Conservation (phyloP, 257 asterid genomes). For the Henckelia pumila region DNA sequence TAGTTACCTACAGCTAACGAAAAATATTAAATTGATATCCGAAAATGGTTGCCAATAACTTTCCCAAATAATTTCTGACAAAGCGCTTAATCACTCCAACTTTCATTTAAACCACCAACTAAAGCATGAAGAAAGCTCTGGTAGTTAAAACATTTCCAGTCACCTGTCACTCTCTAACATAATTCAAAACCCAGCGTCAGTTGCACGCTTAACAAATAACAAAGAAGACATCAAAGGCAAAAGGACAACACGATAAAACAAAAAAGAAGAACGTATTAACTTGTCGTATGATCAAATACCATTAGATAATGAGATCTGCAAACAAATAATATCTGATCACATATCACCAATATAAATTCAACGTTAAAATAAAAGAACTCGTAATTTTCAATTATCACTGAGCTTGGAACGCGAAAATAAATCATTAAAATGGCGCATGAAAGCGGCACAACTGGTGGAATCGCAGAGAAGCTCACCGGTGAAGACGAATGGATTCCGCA, state of each 20-base stretch:
- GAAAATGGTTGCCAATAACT: too few relatives aligned
- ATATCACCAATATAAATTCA: constrained; percentile 6
- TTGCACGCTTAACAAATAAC: too few relatives aligned
- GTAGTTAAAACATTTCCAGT: too few relatives aligned
- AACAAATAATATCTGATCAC: constrained; percentile 12
- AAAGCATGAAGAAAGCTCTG: too few relatives aligned
- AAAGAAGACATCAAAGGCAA: too few relatives aligned
- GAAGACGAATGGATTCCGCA: constrained; percentile 18
- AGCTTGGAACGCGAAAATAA: background rate
- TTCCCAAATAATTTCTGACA: too few relatives aligned
- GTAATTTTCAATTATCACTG: constrained; percentile 8
- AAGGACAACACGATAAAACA: constrained; percentile 6
- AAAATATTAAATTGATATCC: too few relatives aligned
- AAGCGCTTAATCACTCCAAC: too few relatives aligned
- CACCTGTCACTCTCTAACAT: too few relatives aligned
- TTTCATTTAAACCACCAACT: too few relatives aligned
- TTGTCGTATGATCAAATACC: background rate
- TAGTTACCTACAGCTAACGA: too few relatives aligned
- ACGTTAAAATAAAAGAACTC: background rate
- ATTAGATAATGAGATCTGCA: constrained; percentile 16
- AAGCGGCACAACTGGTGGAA: constrained; percentile 17
- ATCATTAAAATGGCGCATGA: constrained; percentile 5
- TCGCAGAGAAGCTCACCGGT: constrained; percentile 24
- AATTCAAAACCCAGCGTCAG: too few relatives aligned
- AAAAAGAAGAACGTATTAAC: constrained; percentile 1